Conservation (phyloP, 192 early-diverging fungal species). For the Entrophospora sp. region DNA sequence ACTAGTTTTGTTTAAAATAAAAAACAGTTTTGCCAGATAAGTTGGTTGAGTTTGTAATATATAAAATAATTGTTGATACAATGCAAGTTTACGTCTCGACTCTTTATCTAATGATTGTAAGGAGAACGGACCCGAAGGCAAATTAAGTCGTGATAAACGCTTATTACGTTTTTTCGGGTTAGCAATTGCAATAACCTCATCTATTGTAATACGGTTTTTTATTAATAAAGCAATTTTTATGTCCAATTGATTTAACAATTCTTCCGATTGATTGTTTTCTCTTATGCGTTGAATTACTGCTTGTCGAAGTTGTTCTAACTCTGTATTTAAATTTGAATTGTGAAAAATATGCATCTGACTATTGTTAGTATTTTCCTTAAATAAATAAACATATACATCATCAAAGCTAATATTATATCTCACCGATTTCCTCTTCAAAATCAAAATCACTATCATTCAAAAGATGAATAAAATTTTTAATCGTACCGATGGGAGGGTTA, state of each 20-base stretch:
- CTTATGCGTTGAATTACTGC: slow-evolving; percentile 80
- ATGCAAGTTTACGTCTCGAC: slow-evolving; percentile 60
- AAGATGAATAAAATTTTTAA: slow-evolving; percentile 81
- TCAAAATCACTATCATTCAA: slow-evolving; percentile 87
- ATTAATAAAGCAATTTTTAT: slow-evolving; percentile 94
- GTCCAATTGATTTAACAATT: slow-evolving; percentile 80
- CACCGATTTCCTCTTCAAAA: slow-evolving; percentile 86
- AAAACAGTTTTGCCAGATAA: slow-evolving; percentile 85
- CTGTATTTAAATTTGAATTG: no score
- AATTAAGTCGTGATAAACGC: slow-evolving; percentile 35
- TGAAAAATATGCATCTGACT: no score
- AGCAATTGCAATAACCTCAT: slow-evolving; percentile 72
- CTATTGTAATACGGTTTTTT: slow-evolving; percentile 89
- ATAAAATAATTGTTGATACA: slow-evolving; percentile 94
- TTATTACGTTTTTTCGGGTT: slow-evolving; percentile 35
- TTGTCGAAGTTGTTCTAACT: slow-evolving; percentile 72
- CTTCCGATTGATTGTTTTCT: slow-evolving; percentile 75
- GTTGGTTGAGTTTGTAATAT: slow-evolving; percentile 92
- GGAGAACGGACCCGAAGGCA: slow-evolving; percentile 47
- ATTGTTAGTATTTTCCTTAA: background rate
- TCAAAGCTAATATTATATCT: background rate
- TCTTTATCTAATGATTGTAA: slow-evolving; percentile 81
- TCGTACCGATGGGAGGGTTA: slow-evolving; percentile 70
- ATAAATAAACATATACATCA: background rate
- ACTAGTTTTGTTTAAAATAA: slow-evolving; percentile 76